Conservation (phyloP, 768 basidiomycete species). For the Clavulina sp. region DNA sequence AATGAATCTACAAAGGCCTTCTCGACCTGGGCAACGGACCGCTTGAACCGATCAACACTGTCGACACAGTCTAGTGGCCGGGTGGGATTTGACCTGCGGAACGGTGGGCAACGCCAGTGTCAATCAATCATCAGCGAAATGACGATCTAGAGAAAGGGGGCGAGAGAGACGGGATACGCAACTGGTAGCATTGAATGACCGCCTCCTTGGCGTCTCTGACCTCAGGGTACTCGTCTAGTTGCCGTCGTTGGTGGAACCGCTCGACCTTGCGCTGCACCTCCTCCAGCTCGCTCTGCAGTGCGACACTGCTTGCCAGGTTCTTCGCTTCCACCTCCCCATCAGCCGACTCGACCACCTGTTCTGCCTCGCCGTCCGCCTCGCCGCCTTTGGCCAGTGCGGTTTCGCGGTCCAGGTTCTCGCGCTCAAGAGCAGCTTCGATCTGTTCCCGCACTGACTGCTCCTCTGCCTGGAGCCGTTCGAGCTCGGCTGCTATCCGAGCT, state of each 20-base stretch:
- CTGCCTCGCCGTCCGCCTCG: constrained; percentile 13
- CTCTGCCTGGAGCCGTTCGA: constrained; percentile 44
- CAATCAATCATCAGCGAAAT: not conserved
- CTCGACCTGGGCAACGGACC: constrained; percentile 48
- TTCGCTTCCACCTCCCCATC: constrained; percentile 25
- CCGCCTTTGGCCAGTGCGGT: constrained; percentile 21
- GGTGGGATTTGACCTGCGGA: constrained; percentile 24
- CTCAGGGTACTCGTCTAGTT: constrained; percentile 35
- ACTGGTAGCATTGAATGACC: constrained; percentile 64
- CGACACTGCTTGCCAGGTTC: constrained; percentile 30
- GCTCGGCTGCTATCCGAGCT: constrained; percentile 49
- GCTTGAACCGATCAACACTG: constrained; percentile 53
- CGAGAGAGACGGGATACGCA: constrained; percentile 18
- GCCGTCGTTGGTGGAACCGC: constrained; percentile 40
- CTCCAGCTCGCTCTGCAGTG: constrained; percentile 56
- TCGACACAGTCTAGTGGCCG: constrained; percentile 58
- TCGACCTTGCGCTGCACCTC: constrained; percentile 58
- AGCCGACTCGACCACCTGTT: no score
- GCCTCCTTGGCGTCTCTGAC: constrained; percentile 40
- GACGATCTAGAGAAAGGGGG: not conserved
- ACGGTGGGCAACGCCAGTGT: not conserved
- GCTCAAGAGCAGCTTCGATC: constrained; percentile 66
- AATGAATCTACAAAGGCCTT: constrained; percentile 16
- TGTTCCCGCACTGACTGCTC: constrained; percentile 52
- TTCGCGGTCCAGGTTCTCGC: constrained; percentile 75